These are phyloP conservation scores for Penstemon barbatus DNA, from an alignment of 257 asterid species.

Conservation along the genomic window DNA sequence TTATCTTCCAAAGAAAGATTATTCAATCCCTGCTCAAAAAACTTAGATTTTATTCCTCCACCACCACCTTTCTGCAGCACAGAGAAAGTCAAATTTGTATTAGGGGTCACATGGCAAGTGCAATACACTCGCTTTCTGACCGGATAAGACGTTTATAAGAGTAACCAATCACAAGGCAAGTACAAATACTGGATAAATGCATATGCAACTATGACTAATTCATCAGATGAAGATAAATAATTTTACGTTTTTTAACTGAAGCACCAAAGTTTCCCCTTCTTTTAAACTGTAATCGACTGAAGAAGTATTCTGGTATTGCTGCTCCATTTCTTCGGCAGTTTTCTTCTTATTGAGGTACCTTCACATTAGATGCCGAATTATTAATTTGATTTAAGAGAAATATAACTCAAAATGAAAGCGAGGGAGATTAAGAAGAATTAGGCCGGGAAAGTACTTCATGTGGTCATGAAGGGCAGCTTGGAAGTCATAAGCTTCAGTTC, in stretches of 20 bases:
- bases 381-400: slow-evolving; percentile 1
- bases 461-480: slow-evolving; percentile 99
- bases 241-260: slow-evolving; percentile 77
- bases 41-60: slow-evolving; percentile 55
- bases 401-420: background rate
- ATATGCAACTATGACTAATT: slow-evolving; percentile 8
- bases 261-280: slow-evolving; percentile 93
- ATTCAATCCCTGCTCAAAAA: slow-evolving; percentile 80
- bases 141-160: too few relatives aligned
- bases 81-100: background rate
- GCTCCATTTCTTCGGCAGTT: slow-evolving; percentile 99
- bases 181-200: background rate
- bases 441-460: slow-evolving; percentile 66
- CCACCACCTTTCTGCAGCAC: slow-evolving; percentile 53
- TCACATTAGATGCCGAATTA: slow-evolving; percentile 22
- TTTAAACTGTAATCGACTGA: slow-evolving; percentile 90
- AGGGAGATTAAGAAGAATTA: slow-evolving; percentile 17
- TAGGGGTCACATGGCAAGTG: background rate
- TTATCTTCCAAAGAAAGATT: slow-evolving; percentile 67
- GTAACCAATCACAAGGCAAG: too few relatives aligned
- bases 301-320: slow-evolving; percentile 72
- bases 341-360: slow-evolving; percentile 95
- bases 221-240: slow-evolving; percentile 6
- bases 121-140: too few relatives aligned
- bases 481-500: slow-evolving; percentile 95